A percentile compares a stretch with the other conserved stretches of the same genome.
Evolutionary conservation across 768 basidiomycete species (phyloP).

Genomic region (Leccinum sublutescens): DNA sequence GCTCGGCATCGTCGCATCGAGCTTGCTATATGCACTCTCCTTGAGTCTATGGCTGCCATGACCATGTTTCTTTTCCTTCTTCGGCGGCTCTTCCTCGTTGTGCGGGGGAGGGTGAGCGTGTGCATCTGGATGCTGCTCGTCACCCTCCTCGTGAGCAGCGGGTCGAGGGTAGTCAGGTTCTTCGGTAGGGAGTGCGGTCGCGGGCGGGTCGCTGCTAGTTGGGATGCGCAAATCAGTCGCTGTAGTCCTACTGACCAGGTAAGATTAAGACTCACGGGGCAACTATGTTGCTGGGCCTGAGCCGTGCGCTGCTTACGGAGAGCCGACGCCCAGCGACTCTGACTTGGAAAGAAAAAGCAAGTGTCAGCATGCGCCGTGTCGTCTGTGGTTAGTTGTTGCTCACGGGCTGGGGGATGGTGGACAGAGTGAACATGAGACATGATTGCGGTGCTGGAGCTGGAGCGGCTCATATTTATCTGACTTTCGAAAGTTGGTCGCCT

Average conservation of each 20-base stretch:
- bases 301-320: constrained; percentile 40
- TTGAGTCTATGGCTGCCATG: constrained; percentile 41
- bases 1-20: constrained; percentile 49
- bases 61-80: constrained; percentile 48
- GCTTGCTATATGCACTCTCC: constrained; percentile 45
- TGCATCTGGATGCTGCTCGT: constrained; percentile 21
- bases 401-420: constrained; percentile 51
- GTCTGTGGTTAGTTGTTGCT: constrained; percentile 15
- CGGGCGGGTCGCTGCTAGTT: background rate
- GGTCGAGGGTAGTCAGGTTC: constrained; percentile 54
- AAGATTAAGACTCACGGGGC: constrained; percentile 24
- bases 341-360: constrained; percentile 14
- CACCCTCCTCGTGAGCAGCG: constrained; percentile 37
- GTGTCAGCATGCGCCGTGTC: background rate
- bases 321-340: constrained; percentile 52
- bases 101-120: constrained; percentile 30
- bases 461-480: background rate
- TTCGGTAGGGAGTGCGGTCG: constrained; percentile 14
- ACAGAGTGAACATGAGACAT: constrained; percentile 29
- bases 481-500: background rate
- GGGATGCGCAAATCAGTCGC: background rate
- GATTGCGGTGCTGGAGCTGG: constrained; percentile 15
- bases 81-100: constrained; percentile 45
- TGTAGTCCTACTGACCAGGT: background rate
- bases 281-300: constrained; percentile 31